Conservation (phyloP, 805 yeast species). For the Gaillardinia entomophila region DNA sequence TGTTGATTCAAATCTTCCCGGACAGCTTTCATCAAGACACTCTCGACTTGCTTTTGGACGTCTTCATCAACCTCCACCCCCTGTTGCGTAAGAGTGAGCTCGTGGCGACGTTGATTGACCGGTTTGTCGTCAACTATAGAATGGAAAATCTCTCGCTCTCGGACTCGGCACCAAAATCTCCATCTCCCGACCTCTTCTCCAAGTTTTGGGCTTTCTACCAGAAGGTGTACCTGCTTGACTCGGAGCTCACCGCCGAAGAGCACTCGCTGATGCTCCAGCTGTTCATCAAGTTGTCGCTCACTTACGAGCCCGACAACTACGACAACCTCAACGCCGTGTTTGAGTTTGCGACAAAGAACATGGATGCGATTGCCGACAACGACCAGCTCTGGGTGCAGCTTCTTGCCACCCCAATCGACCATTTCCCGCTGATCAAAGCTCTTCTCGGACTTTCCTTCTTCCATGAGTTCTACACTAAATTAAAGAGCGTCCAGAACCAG, state of each 20-base stretch:
- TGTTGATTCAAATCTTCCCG: slow-evolving; percentile 90
- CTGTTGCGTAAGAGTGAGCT: slow-evolving; percentile 63
- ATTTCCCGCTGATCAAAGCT: slow-evolving; percentile 33
- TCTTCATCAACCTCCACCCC: slow-evolving; percentile 64
- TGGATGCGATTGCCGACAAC: slow-evolving; percentile 13
- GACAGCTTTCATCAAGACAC: slow-evolving; percentile 84
- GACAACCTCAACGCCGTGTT: slow-evolving; percentile 59
- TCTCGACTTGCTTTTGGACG: slow-evolving; percentile 51
- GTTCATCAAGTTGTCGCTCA: slow-evolving; percentile 57
- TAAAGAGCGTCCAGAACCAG: slow-evolving; percentile 49
- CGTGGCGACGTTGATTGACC: slow-evolving; percentile 63
- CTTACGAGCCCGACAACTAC: slow-evolving; percentile 58
- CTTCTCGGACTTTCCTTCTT: slow-evolving; percentile 45
- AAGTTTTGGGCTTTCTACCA: slow-evolving; percentile 63
- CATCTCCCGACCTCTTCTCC: slow-evolving; percentile 44
- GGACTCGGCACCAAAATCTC: slow-evolving; percentile 7
- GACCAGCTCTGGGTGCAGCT: slow-evolving; percentile 41
- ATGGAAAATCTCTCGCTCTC: slow-evolving; percentile 25
- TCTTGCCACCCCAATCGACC: slow-evolving; percentile 44
- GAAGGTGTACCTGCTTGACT: slow-evolving; percentile 49
- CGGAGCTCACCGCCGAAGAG: slow-evolving; percentile 64
- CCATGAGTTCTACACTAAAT: slow-evolving; percentile 43
- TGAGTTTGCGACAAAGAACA: slow-evolving; percentile 45
- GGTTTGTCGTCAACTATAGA: slow-evolving; percentile 51
- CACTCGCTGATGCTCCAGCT: slow-evolving; percentile 59